Evolutionary conservation across 805 yeast species (phyloP).

Genomic region (Suhomyces kilbournensis): DNA sequence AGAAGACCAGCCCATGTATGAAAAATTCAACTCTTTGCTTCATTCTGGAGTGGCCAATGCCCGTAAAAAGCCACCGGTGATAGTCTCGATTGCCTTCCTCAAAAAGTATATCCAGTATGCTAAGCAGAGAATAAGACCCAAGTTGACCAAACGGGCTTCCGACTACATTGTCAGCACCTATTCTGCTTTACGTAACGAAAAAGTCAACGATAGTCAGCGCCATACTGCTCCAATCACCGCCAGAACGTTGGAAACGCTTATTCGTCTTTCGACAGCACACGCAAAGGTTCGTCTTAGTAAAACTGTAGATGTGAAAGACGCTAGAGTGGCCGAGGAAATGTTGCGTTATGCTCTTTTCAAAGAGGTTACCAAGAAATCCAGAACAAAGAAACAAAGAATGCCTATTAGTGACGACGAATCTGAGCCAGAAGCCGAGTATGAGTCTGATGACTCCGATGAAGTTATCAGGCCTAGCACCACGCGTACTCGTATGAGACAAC

Average conservation of each 20-base stretch:
- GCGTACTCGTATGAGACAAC: slow-evolving; percentile 17
- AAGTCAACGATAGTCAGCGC: slow-evolving; percentile 57
- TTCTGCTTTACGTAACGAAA: slow-evolving; percentile 76
- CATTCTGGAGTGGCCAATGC: slow-evolving; percentile 67
- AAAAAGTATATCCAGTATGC: slow-evolving; percentile 94
- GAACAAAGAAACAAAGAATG: slow-evolving; percentile 26
- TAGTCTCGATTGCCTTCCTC: slow-evolving; percentile 74
- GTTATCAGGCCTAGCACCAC: slow-evolving; percentile 15
- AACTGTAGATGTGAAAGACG: slow-evolving; percentile 72
- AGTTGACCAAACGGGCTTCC: slow-evolving; percentile 71
- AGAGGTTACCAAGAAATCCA: slow-evolving; percentile 51
- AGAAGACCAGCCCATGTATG: slow-evolving; percentile 64
- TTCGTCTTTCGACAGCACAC: slow-evolving; percentile 93
- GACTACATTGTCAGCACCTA: slow-evolving; percentile 78
- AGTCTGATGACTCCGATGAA: slow-evolving; percentile 11
- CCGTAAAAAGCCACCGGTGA: slow-evolving; percentile 25
- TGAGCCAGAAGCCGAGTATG: slow-evolving; percentile 34
- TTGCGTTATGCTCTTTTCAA: slow-evolving; percentile 83
- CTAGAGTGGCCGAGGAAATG: slow-evolving; percentile 79
- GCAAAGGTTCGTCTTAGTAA: slow-evolving; percentile 90
- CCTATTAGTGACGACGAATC: slow-evolving; percentile 21
- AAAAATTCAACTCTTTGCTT: slow-evolving; percentile 74
- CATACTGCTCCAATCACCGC: slow-evolving; percentile 94
- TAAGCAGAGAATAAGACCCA: slow-evolving; percentile 81
- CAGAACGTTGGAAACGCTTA: slow-evolving; percentile 94